Base-by-base conservation (phyloP, 163 green algal genomes). In the Scenedesmus sp. region DNA sequence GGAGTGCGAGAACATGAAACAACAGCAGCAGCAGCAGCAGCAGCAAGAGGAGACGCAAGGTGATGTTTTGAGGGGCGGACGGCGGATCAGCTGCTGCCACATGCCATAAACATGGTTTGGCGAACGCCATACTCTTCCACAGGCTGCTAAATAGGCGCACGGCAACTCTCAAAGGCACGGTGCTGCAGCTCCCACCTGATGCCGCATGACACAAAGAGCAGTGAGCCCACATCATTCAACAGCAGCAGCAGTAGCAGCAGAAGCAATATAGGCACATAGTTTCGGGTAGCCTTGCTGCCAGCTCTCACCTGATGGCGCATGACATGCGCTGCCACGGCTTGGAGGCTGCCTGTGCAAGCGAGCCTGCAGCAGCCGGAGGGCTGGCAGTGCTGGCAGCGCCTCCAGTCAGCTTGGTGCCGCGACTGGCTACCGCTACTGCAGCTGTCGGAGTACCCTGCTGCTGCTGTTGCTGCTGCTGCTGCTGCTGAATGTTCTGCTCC, bases 281-380 rank as follows among this genome's bases (percentile, higher is more conserved):
- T n/a, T n/a, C 5, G 59, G 59, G 67, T 79, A 26, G 16, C 23
- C 46, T 20, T 52, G 66, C 23, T 6, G 34, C 34, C 34, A 46
- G 34, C 34, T 15, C 70, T 2, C 23, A 79, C 70, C 70, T 85
- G 54, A 91, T 91, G 8, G 87, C 87, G 23, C 52, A 52, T 16
- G 87, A 91, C 23, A 92, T 46, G 6, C 88, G 74, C 13, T 91
- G 88, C 86, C 86, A 87, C 3, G 73, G 73, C 87, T 91, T 86
- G 9, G 86, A 55, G 4, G 64, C 52, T 56, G 52, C 86, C 12
- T 76, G 60, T 1, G 26, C 23, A 16, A 18, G 12, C 8, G 46
- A 16, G 3, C 20, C 85, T 62, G 85, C 62, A 62, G 46, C 62
- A 15, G 46, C 13, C 52, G 9, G 2, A 46, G 62, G 62, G 15